Conservation (phyloP, 768 basidiomycete species). For the Pisolithus tinctorius region DNA sequence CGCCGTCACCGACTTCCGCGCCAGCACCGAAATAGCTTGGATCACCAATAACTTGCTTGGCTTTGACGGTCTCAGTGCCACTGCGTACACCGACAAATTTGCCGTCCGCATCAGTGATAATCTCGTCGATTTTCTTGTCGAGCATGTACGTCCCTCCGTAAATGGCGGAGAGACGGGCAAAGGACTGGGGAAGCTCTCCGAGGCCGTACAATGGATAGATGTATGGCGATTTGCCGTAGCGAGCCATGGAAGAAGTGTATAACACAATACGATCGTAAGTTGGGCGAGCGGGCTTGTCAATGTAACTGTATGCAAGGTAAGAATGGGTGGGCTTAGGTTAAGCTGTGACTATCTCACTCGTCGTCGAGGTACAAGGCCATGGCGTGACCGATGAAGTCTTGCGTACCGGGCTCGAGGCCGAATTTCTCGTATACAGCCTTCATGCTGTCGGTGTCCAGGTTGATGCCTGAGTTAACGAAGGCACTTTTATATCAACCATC, state of each 20-base stretch:
- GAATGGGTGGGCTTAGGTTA: neutral
- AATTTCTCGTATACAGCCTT: slow-evolving; percentile 94
- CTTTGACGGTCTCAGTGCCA: slow-evolving; percentile 88
- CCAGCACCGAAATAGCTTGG: slow-evolving; percentile 94
- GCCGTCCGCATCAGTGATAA: slow-evolving; percentile 79
- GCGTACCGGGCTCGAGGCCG: slow-evolving; percentile 92
- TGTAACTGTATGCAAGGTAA: slow-evolving; percentile 56
- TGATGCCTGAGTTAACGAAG: slow-evolving; percentile 47
- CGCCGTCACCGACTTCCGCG: slow-evolving; percentile 53
- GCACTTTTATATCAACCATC: slow-evolving; percentile 1
- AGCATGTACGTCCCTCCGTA: slow-evolving; percentile 99
- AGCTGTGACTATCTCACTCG: slow-evolving; percentile 52
- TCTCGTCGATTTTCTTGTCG: slow-evolving; percentile 88
- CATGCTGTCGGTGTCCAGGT: slow-evolving; percentile 91
- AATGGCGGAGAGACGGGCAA: slow-evolving; percentile 95
- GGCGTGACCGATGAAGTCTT: slow-evolving; percentile 98
- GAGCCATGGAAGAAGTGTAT: slow-evolving; percentile 97
- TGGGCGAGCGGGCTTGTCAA: slow-evolving; percentile 83
- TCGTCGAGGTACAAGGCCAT: slow-evolving; percentile 99
- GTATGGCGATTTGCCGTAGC: slow-evolving; percentile 99
- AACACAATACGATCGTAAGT: slow-evolving; percentile 93
- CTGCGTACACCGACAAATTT: slow-evolving; percentile 91
- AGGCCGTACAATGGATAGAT: slow-evolving; percentile 99
- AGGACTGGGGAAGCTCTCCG: slow-evolving; percentile 97
- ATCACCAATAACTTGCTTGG: slow-evolving; percentile 96